These are phyloP conservation scores for Rhizoclosmatium sp. DNA, from an alignment of 192 early-diverging fungal genomes.

Conservation along the genomic window DNA sequence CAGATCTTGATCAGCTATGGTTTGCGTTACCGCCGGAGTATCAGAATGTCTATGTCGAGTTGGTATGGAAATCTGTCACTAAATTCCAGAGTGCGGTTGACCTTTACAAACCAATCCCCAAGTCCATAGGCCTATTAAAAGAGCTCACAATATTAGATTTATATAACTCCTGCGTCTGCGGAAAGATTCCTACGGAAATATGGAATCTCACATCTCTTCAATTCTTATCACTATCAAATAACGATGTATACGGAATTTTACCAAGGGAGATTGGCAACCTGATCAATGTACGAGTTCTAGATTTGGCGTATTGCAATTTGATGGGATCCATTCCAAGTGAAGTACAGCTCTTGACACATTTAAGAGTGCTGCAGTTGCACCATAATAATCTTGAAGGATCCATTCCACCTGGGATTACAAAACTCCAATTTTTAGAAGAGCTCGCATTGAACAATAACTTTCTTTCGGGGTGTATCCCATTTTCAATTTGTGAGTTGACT, in stretches of 20 bases:
- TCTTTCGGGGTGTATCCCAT: neutral
- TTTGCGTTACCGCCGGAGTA: neutral
- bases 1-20: neutral
- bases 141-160: neutral
- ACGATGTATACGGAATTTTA: neutral
- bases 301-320: neutral
- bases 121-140: neutral
- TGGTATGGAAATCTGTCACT: neutral
- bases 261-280: neutral
- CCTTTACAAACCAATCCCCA: neutral
- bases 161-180: neutral
- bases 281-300: neutral
- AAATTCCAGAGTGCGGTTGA: neutral
- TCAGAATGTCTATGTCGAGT: neutral
- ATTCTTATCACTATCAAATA: neutral
- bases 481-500: neutral
- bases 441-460: neutral
- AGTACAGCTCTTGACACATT: neutral
- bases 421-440: neutral
- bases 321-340: neutral
- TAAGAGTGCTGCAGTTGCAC: neutral
- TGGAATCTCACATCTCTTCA: neutral
- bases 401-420: neutral
- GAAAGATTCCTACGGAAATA: neutral
- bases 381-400: neutral